Evolutionary conservation across 257 asterid genomes (phyloP).

Genomic region (Datura wrightii): DNA sequence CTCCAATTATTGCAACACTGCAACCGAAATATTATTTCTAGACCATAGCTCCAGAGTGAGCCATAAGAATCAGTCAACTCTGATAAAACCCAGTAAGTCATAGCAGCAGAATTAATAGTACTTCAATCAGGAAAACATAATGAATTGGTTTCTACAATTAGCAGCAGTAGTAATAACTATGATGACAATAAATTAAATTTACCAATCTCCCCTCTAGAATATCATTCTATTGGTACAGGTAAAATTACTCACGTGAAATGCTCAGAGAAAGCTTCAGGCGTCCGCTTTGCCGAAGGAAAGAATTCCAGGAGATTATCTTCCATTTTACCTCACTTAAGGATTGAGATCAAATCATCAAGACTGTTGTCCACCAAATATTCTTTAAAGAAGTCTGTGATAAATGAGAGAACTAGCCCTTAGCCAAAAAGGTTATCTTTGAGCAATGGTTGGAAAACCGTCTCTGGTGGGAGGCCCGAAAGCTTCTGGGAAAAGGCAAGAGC

Average conservation of each 20-base stretch:
- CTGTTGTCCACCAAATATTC: conserved; percentile 95
- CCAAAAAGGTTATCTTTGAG: conserved; percentile 96
- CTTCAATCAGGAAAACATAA: not conserved
- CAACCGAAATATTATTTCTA: not conserved
- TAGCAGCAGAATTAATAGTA: not conserved
- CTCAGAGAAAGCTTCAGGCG: conserved; percentile 91
- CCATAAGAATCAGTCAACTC: not conserved
- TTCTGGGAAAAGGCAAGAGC: conserved; percentile 99
- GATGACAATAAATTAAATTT: too few species aligned
- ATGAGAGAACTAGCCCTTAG: conserved; percentile 94
- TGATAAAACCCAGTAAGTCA: not conserved
- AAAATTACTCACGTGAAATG: conserved; percentile 81
- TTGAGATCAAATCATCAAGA: conserved; percentile 92
- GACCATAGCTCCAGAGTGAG: not conserved
- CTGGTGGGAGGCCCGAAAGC: conserved; percentile 96
- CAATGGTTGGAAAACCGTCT: conserved; percentile 94
- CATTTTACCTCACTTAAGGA: conserved; percentile 89
- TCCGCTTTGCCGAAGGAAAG: conserved; percentile 82
- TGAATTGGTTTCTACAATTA: not conserved
- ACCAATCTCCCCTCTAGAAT: not conserved
- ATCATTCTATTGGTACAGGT: not conserved
- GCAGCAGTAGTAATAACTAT: not conserved
- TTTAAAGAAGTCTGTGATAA: conserved; percentile 91
- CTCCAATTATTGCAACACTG: not conserved
- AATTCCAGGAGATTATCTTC: conserved; percentile 90